phyloP scores from a whole-genome alignment of 495 filamentous ascomycete genomes.

The Penicillium mononematosum region DNA sequence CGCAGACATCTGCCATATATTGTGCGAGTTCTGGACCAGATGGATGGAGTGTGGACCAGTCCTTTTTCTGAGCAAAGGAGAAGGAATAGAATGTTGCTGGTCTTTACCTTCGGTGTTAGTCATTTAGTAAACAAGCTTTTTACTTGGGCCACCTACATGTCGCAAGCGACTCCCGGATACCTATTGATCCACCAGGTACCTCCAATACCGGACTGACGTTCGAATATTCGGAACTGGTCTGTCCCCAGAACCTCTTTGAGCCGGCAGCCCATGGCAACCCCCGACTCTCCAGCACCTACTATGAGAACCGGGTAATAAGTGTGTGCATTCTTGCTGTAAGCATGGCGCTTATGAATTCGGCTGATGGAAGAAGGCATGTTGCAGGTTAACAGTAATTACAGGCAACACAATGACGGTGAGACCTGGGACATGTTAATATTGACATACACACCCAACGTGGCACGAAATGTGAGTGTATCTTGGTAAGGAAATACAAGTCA shows the following conservation, averaged over 20 bases:
- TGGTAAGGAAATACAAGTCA: not conserved
- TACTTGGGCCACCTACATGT: constrained; percentile 28
- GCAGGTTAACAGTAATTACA: not conserved
- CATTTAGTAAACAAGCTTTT: not conserved
- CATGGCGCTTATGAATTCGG: constrained; percentile 46
- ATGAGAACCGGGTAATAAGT: constrained; percentile 56
- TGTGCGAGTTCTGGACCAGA: constrained; percentile 53
- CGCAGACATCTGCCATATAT: constrained; percentile 61
- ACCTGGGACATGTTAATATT: not conserved
- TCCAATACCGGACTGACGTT: constrained; percentile 58
- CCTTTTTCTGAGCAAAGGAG: constrained; percentile 58
- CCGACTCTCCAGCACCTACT: constrained; percentile 64
- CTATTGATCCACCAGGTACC: constrained; percentile 69
- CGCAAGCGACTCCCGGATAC: constrained; percentile 63
- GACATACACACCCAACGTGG: not conserved
- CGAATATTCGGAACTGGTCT: constrained; percentile 65
- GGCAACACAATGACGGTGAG: not conserved
- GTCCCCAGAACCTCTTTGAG: constrained; percentile 59
- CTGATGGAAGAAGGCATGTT: constrained; percentile 22
- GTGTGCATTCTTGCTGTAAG: constrained; percentile 49
- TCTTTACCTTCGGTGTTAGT: constrained; percentile 24
- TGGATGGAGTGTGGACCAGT: constrained; percentile 58
- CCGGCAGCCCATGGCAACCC: constrained; percentile 63
- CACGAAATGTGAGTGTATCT: not conserved
- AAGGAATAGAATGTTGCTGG: constrained; percentile 62